Evolutionary conservation across 345 rosid species (phyloP).

Genomic region (Eucalyptus curtisii): DNA sequence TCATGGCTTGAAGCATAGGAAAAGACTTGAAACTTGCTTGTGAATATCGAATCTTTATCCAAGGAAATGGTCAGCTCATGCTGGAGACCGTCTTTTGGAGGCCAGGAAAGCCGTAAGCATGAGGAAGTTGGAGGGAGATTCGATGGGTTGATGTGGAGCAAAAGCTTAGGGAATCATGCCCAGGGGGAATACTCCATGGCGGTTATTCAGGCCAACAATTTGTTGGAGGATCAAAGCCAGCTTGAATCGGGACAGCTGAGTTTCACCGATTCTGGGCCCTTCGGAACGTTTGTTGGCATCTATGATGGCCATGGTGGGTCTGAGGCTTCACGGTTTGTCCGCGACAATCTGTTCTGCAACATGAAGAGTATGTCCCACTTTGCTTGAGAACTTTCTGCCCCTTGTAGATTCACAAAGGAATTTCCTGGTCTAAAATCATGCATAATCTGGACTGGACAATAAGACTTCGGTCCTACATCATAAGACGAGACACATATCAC

Average conservation of each 20-base stretch:
- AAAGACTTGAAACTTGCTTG: not conserved
- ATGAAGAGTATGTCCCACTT: conserved; percentile 38
- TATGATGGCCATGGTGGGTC: conserved; percentile 90
- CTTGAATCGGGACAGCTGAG: conserved; percentile 72
- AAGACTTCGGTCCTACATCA: not conserved
- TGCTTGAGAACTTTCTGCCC: not conserved
- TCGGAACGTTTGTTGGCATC: conserved; percentile 61
- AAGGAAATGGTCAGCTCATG: conserved; percentile 47
- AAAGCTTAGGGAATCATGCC: conserved; percentile 51
- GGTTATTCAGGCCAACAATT: conserved; percentile 60
- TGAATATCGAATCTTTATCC: not conserved
- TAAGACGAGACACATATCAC: not conserved
- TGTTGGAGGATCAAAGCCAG: conserved; percentile 78
- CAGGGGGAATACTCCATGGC: conserved; percentile 82
- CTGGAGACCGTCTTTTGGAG: conserved; percentile 33
- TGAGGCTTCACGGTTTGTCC: conserved; percentile 57
- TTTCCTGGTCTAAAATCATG: not conserved
- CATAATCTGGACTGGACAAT: not conserved
- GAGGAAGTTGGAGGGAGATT: conserved; percentile 21
- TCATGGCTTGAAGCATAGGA: conserved; percentile 3
- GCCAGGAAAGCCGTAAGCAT: not conserved
- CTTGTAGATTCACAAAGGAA: not conserved
- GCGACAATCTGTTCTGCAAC: conserved; percentile 41
- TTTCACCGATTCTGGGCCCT: conserved; percentile 23
- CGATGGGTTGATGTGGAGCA: conserved; percentile 62